A percentile compares a stretch with the other conserved stretches of the same genome.
phyloP scores from a whole-genome alignment of 176 grass and related monocot genomes.

The Rhynchospora pubera region DNA sequence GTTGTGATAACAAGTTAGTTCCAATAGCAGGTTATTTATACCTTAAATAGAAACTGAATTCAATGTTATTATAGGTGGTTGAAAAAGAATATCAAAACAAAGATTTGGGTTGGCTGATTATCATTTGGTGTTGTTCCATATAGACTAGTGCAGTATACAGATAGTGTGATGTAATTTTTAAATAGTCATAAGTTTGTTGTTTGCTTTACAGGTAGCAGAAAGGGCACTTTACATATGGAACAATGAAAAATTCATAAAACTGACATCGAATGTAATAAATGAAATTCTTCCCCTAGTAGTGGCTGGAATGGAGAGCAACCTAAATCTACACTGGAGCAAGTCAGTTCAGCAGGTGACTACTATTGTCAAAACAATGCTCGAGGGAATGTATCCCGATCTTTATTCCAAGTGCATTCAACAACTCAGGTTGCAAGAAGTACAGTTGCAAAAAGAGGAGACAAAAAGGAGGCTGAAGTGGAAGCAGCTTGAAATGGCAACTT shows the following conservation, averaged over 20 bases:
- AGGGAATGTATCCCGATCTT: slow-evolving; percentile 40
- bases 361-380: slow-evolving; percentile 51
- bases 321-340: slow-evolving; percentile 77
- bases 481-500: slow-evolving; percentile 32
- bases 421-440: slow-evolving; percentile 19
- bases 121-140: background rate
- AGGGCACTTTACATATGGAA: slow-evolving; percentile 77
- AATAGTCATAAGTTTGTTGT: background rate
- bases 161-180: background rate
- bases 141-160: background rate
- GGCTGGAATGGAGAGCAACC: slow-evolving; percentile 55
- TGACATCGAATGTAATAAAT: slow-evolving; percentile 43
- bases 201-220: slow-evolving; percentile 65
- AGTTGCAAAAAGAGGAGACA: slow-evolving; percentile 13
- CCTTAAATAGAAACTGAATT: background rate
- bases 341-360: slow-evolving; percentile 63
- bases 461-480: slow-evolving; percentile 47
- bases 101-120: background rate
- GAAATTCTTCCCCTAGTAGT: slow-evolving; percentile 53
- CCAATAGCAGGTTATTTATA: background rate
- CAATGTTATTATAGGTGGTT: background rate
- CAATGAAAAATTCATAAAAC: slow-evolving; percentile 66
- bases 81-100: background rate
- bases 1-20: background rate
- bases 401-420: slow-evolving; percentile 43